Base-by-base conservation (phyloP, 2,329 filamentous ascomycete species). In the Trichoderma sp. region DNA sequence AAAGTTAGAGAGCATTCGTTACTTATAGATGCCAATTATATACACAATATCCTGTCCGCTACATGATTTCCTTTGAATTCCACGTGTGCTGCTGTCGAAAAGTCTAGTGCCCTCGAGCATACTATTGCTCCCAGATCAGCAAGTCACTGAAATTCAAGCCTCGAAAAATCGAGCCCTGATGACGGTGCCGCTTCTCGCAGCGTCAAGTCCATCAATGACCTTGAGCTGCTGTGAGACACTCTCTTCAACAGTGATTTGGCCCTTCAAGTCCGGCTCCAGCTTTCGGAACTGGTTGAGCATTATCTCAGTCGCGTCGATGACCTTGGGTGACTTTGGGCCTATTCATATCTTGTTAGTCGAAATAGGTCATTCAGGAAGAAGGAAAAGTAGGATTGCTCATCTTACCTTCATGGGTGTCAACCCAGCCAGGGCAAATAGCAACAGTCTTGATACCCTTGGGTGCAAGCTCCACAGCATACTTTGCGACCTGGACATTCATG, bases 401-500 rank as follows among this genome's bases (percentile, higher is more conserved):
- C 58, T 57, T 35, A 50, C 63, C 61, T 10, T 68, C 67, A n/a
- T 35, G 39, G 3, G 70, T 70, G 25, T 68, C 70, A 12, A 70
- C 70, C 68, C 68, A 70, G 37, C 70, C 70, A 27, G 70, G 70
- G 66, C 70, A 70, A 12, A 70, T 54, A 8, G 70, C 58, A 9
- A 70, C 39, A 8, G 58, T 56, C 56, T 68, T 70, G 65, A 70
- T 70, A 17, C 70, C 70, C 50, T 70, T 67, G 22, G 56, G 59
- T 4, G 54, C 68, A 15, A 70, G 32, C 66, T 79, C 74, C 3
- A 74, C 78, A 2, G 74, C 76, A 68, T 79, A 82, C 72, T 83
- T 82, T 10, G 79, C 78, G 4, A 80, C 73, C 2, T 76, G 67
- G 19, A 81, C 73, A 69, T 82, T 83, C 70, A 80, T 69, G 1